A percentile compares a stretch with the other conserved stretches of the same genome.
phyloP scores from a whole-genome alignment of 1,139 yeast species.

The Meyerozyma sp. region DNA sequence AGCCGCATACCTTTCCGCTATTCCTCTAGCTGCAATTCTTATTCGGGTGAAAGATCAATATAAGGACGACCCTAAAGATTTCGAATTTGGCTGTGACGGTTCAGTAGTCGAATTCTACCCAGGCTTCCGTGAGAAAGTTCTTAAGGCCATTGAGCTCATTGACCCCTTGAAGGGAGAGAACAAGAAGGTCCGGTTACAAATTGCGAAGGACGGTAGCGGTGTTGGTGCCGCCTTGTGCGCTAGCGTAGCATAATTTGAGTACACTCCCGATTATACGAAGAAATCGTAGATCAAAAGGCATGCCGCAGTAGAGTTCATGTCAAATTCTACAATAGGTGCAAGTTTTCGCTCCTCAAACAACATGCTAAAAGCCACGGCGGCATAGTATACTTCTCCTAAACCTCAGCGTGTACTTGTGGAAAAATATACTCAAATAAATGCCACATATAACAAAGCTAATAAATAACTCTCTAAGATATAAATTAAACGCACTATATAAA shows the following conservation, averaged over 20 bases:
- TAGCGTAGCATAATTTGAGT: constrained; percentile 18
- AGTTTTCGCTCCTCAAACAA: too few species aligned
- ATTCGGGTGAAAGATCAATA: constrained; percentile 34
- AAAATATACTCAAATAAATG: too few species aligned
- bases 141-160: constrained; percentile 68
- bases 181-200: constrained; percentile 64
- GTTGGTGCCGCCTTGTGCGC: constrained; percentile 97
- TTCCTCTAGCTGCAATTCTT: constrained; percentile 78
- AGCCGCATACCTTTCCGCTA: constrained; percentile 81
- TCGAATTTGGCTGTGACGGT: constrained; percentile 94
- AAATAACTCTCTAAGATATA: too few species aligned
- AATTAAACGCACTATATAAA: too few species aligned
- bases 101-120: constrained; percentile 91
- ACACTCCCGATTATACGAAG: background rate
- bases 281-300: too few species aligned
- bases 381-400: too few species aligned
- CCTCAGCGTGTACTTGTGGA: too few species aligned
- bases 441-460: too few species aligned
- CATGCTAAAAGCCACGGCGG: too few species aligned
- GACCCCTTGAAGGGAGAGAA: constrained; percentile 68
- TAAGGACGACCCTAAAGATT: constrained; percentile 55
- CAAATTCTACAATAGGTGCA: too few species aligned
- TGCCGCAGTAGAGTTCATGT: too few species aligned
- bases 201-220: constrained; percentile 93
- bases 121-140: constrained; percentile 68